These are phyloP conservation scores for Gliomastix tumulicola DNA, from an alignment of 2,329 filamentous ascomycete species.

Conservation along the genomic window DNA sequence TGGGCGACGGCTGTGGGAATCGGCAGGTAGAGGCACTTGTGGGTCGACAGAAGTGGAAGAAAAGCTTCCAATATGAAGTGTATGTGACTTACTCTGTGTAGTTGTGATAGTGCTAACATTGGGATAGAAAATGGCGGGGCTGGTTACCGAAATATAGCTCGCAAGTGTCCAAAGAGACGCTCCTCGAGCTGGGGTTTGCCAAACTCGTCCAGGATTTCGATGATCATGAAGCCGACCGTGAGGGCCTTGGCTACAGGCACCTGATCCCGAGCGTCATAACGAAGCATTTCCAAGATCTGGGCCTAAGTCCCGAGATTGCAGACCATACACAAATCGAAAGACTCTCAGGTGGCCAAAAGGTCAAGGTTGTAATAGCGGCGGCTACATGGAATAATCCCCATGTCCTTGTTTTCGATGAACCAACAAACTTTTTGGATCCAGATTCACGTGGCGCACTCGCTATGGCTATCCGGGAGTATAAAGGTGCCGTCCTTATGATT, in stretches of 20 bases:
- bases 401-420: constrained; percentile 93
- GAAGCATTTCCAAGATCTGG: constrained; percentile 96
- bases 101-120: neutral
- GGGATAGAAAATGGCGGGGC: constrained; percentile 70
- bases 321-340: constrained; percentile 98
- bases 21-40: constrained; percentile 83
- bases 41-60: constrained; percentile 97
- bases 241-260: constrained; percentile 92
- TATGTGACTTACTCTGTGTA: constrained; percentile 31
- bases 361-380: constrained; percentile 95
- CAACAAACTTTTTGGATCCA: constrained; percentile 98
- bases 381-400: constrained; percentile 99
- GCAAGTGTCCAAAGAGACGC: constrained; percentile 87
- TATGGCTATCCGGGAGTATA: constrained; percentile 95
- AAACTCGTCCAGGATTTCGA: constrained; percentile 98
- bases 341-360: constrained; percentile 93
- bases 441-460: constrained; percentile 94
- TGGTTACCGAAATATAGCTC: constrained; percentile 90
- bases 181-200: constrained; percentile 76
- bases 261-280: constrained; percentile 90
- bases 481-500: constrained; percentile 97
- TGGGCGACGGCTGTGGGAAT: constrained; percentile 72
- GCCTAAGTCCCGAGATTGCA: constrained; percentile 93
- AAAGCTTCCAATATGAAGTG: constrained; percentile 97
- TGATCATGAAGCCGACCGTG: constrained; percentile 98